Conservation (phyloP, 495 filamentous ascomycete genomes). For the Lepidopterella palustris region DNA sequence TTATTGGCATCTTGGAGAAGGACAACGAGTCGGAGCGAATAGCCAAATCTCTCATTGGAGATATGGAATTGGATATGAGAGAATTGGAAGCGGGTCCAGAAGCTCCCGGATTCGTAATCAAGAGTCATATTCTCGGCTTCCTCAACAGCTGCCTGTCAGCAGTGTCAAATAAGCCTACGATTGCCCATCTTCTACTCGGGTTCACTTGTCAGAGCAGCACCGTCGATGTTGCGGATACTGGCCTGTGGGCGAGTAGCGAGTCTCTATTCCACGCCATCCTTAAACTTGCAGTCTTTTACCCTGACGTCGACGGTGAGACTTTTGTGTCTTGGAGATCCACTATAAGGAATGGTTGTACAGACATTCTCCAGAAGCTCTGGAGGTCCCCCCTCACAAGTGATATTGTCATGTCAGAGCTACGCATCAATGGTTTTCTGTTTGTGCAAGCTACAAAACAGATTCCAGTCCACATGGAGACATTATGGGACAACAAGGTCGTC, state of each 20-base stretch:
- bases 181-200: constrained; percentile 86
- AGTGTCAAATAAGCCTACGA: constrained; percentile 63
- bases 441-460: constrained; percentile 59
- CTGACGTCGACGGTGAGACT: constrained; percentile 51
- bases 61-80: constrained; percentile 52
- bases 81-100: constrained; percentile 59
- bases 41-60: constrained; percentile 56
- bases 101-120: constrained; percentile 64
- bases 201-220: constrained; percentile 64
- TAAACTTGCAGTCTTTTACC: constrained; percentile 55
- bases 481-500: constrained; percentile 61
- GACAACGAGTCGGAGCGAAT: constrained; percentile 64
- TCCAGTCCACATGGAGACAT: constrained; percentile 53
- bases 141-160: constrained; percentile 69
- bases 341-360: constrained; percentile 67
- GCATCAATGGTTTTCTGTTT: constrained; percentile 66
- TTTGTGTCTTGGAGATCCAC: constrained; percentile 64
- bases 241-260: constrained; percentile 57
- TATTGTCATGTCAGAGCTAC: constrained; percentile 69
- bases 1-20: constrained; percentile 69
- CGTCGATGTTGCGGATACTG: constrained; percentile 55
- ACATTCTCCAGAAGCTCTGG: constrained; percentile 76
- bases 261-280: constrained; percentile 83
- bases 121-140: constrained; percentile 72
- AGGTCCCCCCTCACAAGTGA: constrained; percentile 70